Evolutionary conservation across 768 basidiomycete species (phyloP), one percentile per base, ranked within the genome.

Genomic region (Agaricus blazei): DNA sequence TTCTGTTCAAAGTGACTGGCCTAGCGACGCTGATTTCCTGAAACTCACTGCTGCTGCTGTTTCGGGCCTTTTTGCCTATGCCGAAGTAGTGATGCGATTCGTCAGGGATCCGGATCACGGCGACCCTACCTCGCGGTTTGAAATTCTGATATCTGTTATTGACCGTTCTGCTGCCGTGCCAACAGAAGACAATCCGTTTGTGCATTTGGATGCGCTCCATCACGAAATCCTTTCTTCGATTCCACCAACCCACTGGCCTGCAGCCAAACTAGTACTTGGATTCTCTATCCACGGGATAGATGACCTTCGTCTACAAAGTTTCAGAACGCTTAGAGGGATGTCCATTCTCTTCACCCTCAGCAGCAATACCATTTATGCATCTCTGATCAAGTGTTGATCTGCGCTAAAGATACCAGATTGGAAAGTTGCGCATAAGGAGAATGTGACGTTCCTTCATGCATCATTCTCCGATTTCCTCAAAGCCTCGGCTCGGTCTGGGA

Each of bases 391-490:
- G n/a, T 29, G 26, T 31, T 11, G 34, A n/a, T 48, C 48, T 2
- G 15, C 34, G 14, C 29, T 48, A 8, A 15, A 34, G 19, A 48
- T 48, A 19, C 48, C n/a, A 2, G 24, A 27, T 15, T 27, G 29
- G 11, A 5, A 19, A 19, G 14, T n/a, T 3, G 15, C 48, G 7
- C 29, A 36, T 19, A 37, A n/a, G n/a, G 2, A 37, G 34, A 34
- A 34, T 7, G 0, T 48, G n/a, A 29, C 34, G 3, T 48, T 37
- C 29, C 12, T 48, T 15, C 48, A 48, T 11, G 80, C 51, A 85
- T 78, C 61, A 72, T 83, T 43, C 75, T 2, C 40, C 9, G 40
- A 41, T 8, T 41, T 2, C 14, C 19, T 41, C 2, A 7, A 14
- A 7, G 40, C 9, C 19, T n/a, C 40, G 12, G n/a, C 1, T 19